These are phyloP conservation scores for Blastobotrys niveus DNA, from an alignment of 1,139 yeast genomes.

Conservation along the genomic window DNA sequence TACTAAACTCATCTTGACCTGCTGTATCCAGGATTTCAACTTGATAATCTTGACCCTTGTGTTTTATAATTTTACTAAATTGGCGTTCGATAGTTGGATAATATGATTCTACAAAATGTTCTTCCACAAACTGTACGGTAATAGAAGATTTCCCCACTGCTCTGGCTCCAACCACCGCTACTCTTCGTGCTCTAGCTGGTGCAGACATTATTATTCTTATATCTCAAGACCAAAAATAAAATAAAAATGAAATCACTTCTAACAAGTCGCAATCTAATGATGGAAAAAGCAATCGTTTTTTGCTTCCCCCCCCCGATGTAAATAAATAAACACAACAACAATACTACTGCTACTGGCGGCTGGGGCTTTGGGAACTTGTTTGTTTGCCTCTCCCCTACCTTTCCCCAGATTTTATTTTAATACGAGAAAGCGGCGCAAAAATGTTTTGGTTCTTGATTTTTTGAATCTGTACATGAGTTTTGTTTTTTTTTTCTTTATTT, in stretches of 20 bases:
- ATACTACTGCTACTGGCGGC: too few relatives aligned
- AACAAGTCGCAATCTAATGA: too few relatives aligned
- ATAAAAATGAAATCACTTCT: too few relatives aligned
- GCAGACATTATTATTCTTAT: not conserved
- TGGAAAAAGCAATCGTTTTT: too few relatives aligned
- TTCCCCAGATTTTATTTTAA: too few relatives aligned
- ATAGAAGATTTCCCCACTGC: conserved; percentile 82
- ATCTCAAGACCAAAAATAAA: not conserved
- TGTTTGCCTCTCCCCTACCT: too few relatives aligned
- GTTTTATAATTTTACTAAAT: conserved; percentile 63
- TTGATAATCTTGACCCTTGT: conserved; percentile 58
- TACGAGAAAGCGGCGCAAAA: too few relatives aligned
- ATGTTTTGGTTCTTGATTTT: too few relatives aligned
- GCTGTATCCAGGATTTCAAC: conserved; percentile 88
- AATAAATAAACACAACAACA: not conserved
- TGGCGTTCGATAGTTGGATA: conserved; percentile 91
- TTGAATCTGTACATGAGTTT: too few relatives aligned
- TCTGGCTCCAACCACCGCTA: conserved; percentile 84
- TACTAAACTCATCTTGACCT: conserved; percentile 77
- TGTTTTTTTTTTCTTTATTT: too few relatives aligned
- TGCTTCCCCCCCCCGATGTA: too few relatives aligned
- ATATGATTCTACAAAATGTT: conserved; percentile 81
- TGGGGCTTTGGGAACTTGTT: too few relatives aligned
- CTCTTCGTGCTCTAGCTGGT: conserved; percentile 50
- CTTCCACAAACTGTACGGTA: conserved; percentile 83